Conservation (phyloP, 176 grass and related monocot genomes). For the Triticum timopheevii region DNA sequence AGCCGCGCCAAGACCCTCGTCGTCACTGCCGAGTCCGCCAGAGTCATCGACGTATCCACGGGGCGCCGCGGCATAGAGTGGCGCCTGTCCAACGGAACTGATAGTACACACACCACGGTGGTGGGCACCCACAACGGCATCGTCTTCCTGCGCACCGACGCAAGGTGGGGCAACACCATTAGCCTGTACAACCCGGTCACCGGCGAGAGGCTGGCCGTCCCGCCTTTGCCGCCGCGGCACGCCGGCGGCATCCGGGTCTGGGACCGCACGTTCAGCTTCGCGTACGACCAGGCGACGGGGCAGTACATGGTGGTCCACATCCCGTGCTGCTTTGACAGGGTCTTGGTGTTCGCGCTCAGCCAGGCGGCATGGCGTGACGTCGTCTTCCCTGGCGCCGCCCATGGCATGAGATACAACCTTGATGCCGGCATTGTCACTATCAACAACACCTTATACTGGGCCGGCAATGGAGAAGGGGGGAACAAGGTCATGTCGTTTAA, state of each 20-base stretch:
- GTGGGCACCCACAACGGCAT: neutral
- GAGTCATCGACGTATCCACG: neutral
- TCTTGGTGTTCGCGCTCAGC: neutral
- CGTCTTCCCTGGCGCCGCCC: neutral
- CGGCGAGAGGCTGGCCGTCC: neutral
- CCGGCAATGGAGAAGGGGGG: neutral
- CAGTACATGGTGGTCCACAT: neutral
- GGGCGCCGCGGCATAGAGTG: neutral
- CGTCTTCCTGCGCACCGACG: neutral
- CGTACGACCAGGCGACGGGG: neutral
- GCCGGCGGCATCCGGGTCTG: neutral
- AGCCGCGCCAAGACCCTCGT: neutral
- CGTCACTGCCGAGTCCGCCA: neutral
- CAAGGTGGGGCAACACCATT: neutral
- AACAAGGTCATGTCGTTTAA: neutral
- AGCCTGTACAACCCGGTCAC: neutral
- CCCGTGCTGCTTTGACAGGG: neutral
- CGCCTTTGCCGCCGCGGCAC: neutral
- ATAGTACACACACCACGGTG: neutral
- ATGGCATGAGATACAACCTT: too few relatives aligned
- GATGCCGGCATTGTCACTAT: neutral
- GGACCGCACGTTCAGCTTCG: neutral
- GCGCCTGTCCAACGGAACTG: too few relatives aligned
- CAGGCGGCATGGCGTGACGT: neutral
- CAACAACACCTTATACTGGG: neutral